phyloP scores from a whole-genome alignment of 2,329 filamentous ascomycete species.

The Chrysoporthe austroafricana region DNA sequence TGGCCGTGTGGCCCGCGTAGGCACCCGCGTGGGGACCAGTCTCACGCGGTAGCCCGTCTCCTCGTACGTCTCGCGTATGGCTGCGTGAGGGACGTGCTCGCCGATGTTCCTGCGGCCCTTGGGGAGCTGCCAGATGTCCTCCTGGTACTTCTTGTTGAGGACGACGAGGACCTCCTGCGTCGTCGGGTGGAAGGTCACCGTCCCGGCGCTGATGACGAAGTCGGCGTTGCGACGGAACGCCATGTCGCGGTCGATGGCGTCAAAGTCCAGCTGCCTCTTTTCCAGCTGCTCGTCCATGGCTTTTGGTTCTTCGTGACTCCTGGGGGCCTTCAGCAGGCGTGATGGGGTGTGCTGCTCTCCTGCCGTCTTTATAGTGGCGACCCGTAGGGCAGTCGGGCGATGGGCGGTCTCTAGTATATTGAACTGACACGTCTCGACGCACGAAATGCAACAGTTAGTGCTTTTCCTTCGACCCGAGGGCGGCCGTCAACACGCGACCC shows the following conservation, averaged over 20 bases:
- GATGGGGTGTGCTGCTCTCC: not conserved
- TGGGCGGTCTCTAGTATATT: slow-evolving; percentile 13
- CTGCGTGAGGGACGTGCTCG: slow-evolving; percentile 46
- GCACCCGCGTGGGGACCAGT: slow-evolving; percentile 45
- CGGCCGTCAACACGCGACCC: not conserved
- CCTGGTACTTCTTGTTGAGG: slow-evolving; percentile 44
- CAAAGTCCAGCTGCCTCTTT: slow-evolving; percentile 32
- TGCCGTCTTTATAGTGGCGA: not conserved
- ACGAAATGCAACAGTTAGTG: slow-evolving; percentile 4
- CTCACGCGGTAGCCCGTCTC: slow-evolving; percentile 49
- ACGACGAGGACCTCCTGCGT: slow-evolving; percentile 46
- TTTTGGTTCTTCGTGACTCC: not conserved
- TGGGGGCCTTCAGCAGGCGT: too few species aligned
- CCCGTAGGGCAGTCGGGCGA: not conserved
- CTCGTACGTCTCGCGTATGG: slow-evolving; percentile 52
- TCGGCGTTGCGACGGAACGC: slow-evolving; percentile 46
- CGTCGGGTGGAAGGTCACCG: slow-evolving; percentile 47
- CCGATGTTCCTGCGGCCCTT: slow-evolving; percentile 54
- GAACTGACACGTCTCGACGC: not conserved
- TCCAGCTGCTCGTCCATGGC: not conserved
- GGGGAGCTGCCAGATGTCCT: slow-evolving; percentile 48
- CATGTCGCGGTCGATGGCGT: slow-evolving; percentile 39
- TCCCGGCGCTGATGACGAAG: slow-evolving; percentile 51
- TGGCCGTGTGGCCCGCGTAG: slow-evolving; percentile 46
- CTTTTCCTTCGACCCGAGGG: slow-evolving; percentile 13